Conservation (phyloP, 371 early-diverging fungal species). For the Chytridiales sp. region DNA sequence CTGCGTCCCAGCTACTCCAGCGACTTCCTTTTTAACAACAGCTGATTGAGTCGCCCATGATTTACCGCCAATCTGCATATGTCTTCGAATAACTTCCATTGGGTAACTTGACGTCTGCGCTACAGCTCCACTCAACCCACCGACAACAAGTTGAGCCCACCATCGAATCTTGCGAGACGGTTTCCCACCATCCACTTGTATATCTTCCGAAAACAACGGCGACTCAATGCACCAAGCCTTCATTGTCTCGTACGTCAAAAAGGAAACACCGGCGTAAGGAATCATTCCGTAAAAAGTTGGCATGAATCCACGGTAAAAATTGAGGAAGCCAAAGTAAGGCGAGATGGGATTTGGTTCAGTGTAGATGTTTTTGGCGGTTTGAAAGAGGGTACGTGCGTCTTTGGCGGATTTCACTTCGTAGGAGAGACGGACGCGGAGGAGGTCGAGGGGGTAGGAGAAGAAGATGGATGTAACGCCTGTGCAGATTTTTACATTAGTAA, state of each 20-base stretch:
- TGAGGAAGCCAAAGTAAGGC: constrained; percentile 41
- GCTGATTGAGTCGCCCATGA: neutral
- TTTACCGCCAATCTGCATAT: constrained; percentile 75
- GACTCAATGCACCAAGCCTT: constrained; percentile 24
- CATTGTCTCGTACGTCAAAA: constrained; percentile 42
- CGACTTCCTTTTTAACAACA: neutral
- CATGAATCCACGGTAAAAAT: constrained; percentile 91
- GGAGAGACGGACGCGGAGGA: constrained; percentile 91
- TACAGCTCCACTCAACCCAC: constrained; percentile 79
- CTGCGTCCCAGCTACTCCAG: no score
- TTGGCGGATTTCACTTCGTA: constrained; percentile 61
- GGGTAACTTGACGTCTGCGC: constrained; percentile 90
- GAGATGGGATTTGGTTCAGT: constrained; percentile 41
- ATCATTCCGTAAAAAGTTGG: constrained; percentile 91
- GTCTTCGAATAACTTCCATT: constrained; percentile 84
- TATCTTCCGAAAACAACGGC: constrained; percentile 3
- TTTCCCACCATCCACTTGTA: neutral
- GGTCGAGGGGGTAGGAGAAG: constrained; percentile 91
- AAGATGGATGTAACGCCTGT: constrained; percentile 86
- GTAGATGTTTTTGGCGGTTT: constrained; percentile 30
- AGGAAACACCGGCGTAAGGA: constrained; percentile 89
- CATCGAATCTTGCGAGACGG: constrained; percentile 57
- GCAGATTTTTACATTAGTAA: constrained; percentile 2
- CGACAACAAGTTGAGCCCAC: constrained; percentile 76
- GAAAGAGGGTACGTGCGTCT: constrained; percentile 15